Percentiles rank a stretch among this genome's conserved stretches.
Evolutionary conservation across 176 grass and related monocot genomes (phyloP).

Genomic region (Alloteropsis semialata): DNA sequence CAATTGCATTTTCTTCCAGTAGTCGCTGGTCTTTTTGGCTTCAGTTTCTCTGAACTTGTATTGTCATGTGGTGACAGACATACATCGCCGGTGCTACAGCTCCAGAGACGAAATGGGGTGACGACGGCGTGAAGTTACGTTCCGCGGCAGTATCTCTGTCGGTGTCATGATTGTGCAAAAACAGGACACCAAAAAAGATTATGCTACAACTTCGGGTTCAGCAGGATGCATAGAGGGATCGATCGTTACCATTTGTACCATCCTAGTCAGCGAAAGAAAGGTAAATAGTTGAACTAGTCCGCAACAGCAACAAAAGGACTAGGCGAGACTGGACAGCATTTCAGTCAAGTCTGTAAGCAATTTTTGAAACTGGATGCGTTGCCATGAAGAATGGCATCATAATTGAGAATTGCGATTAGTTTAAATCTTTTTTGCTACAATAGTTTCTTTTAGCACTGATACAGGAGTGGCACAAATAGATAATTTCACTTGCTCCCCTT

Average conservation of each 20-base stretch:
- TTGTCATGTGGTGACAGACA: conserved; percentile 48
- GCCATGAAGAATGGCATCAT: not conserved
- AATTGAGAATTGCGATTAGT: not conserved
- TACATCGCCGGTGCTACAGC: conserved; percentile 77
- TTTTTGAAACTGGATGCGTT: not conserved
- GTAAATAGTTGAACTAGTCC: not conserved
- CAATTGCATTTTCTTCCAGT: not conserved
- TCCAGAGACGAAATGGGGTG: conserved; percentile 77
- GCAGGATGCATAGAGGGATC: conserved; percentile 14
- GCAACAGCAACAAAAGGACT: not conserved
- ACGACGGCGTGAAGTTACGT: conserved; percentile 71
- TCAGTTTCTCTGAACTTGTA: conserved; percentile 10
- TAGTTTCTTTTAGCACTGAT: not conserved
- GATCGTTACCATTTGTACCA: not conserved
- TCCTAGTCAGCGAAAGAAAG: not conserved
- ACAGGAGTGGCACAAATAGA: not conserved
- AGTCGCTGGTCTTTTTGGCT: not conserved
- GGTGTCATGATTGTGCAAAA: conserved; percentile 33
- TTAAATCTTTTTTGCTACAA: not conserved
- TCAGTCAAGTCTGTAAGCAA: not conserved
- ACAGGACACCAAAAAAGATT: not conserved
- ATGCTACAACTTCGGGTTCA: not conserved
- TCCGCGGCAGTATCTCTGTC: conserved; percentile 87
- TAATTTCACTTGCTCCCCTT: not conserved
- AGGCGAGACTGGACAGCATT: not conserved